Percentiles rank a stretch among this genome's conserved stretches.
These are phyloP conservation scores for Starmerella scarabaei DNA, from an alignment of 805 yeast species.

Conservation along the genomic window DNA sequence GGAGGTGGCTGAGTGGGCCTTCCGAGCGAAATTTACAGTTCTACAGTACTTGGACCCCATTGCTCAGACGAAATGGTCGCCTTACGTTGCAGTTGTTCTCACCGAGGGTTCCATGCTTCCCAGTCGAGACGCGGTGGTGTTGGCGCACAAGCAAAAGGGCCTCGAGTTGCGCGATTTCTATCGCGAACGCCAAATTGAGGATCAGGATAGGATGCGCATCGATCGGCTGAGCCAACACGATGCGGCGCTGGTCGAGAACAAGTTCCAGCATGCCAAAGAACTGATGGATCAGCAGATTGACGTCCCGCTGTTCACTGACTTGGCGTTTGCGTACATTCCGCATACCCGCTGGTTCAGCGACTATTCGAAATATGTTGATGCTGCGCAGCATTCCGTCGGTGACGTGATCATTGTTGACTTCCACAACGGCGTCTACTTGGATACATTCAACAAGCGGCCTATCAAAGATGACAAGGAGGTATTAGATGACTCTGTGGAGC, in stretches of 20 bases:
- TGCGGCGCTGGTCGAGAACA: constrained; percentile 9
- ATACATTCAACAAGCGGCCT: constrained; percentile 10
- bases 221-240: constrained; percentile 16
- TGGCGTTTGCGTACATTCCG: constrained; percentile 18
- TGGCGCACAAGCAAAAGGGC: constrained; percentile 5
- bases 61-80: constrained; percentile 7
- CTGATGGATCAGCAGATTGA: constrained; percentile 15
- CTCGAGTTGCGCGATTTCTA: constrained; percentile 13
- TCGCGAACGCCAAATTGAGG: constrained; percentile 13
- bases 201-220: constrained; percentile 14
- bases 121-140: neutral
- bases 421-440: constrained; percentile 16
- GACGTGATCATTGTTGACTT: constrained; percentile 17
- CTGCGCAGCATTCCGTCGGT: constrained; percentile 10
- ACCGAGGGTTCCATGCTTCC: neutral
- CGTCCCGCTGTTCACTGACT: constrained; percentile 13
- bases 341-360: constrained; percentile 6
- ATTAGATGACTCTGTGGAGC: constrained; percentile 7
- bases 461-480: constrained; percentile 10
- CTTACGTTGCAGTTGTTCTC: constrained; percentile 11
- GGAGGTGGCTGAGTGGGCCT: constrained; percentile 16
- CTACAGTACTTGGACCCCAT: constrained; percentile 12
- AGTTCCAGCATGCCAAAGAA: constrained; percentile 12
- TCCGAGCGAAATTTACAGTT: constrained; percentile 9
- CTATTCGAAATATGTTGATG: constrained; percentile 11